Percentiles rank a stretch among this genome's conserved stretches.
Evolutionary conservation across 495 filamentous ascomycete genomes (phyloP).

Genomic region (Neurospora cerealis): DNA sequence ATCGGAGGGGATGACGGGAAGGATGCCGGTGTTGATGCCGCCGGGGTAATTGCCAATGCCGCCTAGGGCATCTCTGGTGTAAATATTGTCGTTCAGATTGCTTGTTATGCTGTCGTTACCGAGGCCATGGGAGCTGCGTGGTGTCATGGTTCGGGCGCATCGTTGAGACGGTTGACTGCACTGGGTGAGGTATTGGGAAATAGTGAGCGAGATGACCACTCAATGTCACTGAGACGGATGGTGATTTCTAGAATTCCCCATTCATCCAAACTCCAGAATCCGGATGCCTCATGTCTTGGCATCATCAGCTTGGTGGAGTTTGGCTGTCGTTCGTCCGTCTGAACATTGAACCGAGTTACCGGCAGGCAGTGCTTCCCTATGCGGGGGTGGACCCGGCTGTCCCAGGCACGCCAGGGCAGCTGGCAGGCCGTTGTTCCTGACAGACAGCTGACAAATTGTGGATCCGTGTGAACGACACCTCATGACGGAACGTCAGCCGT

Average conservation of each 20-base stretch:
- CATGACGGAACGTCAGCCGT: background rate
- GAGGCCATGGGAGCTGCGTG: constrained; percentile 10
- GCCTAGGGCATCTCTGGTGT: background rate
- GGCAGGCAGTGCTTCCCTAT: background rate
- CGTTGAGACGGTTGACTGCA: background rate
- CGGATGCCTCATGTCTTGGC: background rate
- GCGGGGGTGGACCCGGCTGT: background rate
- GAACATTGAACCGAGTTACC: background rate
- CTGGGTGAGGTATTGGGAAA: background rate
- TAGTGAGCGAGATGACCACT: background rate
- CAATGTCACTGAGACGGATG: background rate
- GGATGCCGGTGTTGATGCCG: constrained; percentile 22
- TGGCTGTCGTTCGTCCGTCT: background rate
- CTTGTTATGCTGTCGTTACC: background rate
- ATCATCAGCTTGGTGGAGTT: background rate
- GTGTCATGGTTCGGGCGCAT: constrained; percentile 15
- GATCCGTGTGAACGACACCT: background rate
- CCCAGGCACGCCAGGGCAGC: background rate
- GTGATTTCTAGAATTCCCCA: background rate
- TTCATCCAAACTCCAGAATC: background rate
- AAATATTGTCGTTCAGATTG: background rate
- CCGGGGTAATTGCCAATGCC: background rate
- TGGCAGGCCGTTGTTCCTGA: background rate
- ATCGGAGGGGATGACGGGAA: constrained; percentile 27
- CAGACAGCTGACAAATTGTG: background rate